Percentiles rank a stretch among this genome's conserved stretches.
These are phyloP conservation scores for Phallus indusiatus DNA, from an alignment of 768 basidiomycete species.

Conservation along the genomic window DNA sequence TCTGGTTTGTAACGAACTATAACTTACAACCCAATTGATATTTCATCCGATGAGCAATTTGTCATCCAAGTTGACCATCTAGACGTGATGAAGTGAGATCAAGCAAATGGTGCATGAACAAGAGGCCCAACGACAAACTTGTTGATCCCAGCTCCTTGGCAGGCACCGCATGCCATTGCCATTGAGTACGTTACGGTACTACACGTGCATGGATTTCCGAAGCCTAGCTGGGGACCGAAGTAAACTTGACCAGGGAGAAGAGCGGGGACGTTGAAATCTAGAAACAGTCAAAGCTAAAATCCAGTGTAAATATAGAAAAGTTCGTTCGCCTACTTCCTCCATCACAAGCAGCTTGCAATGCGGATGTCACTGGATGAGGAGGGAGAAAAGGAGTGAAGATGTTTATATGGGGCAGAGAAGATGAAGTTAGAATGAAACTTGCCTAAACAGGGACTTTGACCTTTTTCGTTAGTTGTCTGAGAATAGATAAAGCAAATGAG, in stretches of 20 bases:
- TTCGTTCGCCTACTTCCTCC: neutral
- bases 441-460: neutral
- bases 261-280: conserved; percentile 27
- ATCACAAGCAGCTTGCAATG: neutral
- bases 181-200: conserved; percentile 46
- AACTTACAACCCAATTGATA: neutral
- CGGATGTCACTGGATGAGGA: neutral
- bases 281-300: neutral
- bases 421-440: neutral
- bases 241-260: conserved; percentile 30
- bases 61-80: neutral
- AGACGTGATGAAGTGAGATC: neutral
- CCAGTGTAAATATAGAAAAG: neutral
- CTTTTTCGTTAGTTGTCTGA: neutral
- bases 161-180: conserved; percentile 47
- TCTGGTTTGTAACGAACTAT: neutral
- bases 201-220: conserved; percentile 39
- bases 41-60: neutral
- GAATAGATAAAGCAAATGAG: neutral
- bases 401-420: neutral
- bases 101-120: too few species aligned
- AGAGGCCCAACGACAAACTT: neutral
- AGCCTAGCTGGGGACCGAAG: conserved; percentile 25
- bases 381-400: neutral
- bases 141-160: conserved; percentile 26